Base-by-base conservation (phyloP, 768 basidiomycete genomes). In the Boletus edulis region DNA sequence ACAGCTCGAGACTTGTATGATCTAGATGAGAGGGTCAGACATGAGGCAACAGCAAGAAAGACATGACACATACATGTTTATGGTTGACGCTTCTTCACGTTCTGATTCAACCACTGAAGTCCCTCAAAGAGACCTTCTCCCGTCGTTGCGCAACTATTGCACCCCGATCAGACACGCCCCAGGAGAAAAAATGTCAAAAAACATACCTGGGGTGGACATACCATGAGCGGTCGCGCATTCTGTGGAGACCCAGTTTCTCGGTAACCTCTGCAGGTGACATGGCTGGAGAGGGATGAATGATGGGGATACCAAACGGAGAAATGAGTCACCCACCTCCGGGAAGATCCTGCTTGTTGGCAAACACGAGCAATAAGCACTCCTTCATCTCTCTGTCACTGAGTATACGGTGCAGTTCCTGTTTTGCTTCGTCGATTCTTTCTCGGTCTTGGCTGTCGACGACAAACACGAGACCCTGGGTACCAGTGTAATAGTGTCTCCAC, bases 261-360 rank as follows among this genome's bases (percentile, higher is more conserved):
- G 96, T 98, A 39, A 98, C 95, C 72, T 98, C 95, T 9, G 96
- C 94, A 34, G 96, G 96, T n/a, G 94, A 94, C 96, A 98, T 98
- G 31, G 95, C 96, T 68, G 20, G 45, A 52, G 45, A 51, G 41
- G 41, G 2, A n/a, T 64, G 27, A 59, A 46, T 31, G 3, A 37
- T 20, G 27, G 10, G 37, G 24, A 22, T 8, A 38, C 10, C 8
- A 15, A 40, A 38, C 3, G 20, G 22, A 27, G n/a, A 11, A 18
- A 41, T 11, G 9, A 6, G 49, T 17, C 9, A 77, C 86, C 63
- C 64, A 96, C 95, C 95, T 73, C 92, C 94, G 9, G 94, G 94
- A 62, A 98, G 75, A 82, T 98, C 96, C 75, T 98, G 96, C 77
- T 98, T 98, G 78, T 98, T 98, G 34, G 96, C 95, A 73, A 98